These are phyloP conservation scores for Mycena albidolilacea DNA, from an alignment of 768 basidiomycete species.

Conservation along the genomic window DNA sequence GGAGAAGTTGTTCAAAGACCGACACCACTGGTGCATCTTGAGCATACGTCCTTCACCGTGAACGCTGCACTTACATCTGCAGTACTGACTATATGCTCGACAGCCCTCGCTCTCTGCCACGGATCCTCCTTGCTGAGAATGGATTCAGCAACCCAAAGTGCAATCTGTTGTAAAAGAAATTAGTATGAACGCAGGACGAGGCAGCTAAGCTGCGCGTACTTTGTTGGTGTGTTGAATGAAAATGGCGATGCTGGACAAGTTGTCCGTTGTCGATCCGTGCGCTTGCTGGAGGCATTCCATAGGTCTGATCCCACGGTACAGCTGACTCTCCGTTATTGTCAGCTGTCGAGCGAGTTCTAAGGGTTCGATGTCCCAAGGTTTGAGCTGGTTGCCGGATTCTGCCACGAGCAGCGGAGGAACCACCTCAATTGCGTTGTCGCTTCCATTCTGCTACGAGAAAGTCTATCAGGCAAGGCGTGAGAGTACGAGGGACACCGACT, in stretches of 20 bases:
- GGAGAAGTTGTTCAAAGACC: conserved; percentile 92
- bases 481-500: conserved; percentile 62
- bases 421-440: conserved; percentile 68
- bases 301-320: conserved; percentile 91
- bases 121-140: conserved; percentile 88
- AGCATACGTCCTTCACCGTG: conserved; percentile 16
- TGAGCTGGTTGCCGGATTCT: conserved; percentile 78
- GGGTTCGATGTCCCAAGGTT: conserved; percentile 88
- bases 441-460: conserved; percentile 60
- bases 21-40: conserved; percentile 77
- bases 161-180: conserved; percentile 70
- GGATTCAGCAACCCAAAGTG: conserved; percentile 92
- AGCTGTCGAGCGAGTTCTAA: conserved; percentile 93
- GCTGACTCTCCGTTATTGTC: conserved; percentile 89
- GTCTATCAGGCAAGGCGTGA: conserved; percentile 6
- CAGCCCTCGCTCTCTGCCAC: conserved; percentile 80
- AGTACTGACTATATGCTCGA: conserved; percentile 93
- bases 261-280: conserved; percentile 80
- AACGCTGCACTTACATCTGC: conserved; percentile 80
- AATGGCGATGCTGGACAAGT: conserved; percentile 85
- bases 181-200: background rate
- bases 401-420: conserved; percentile 86
- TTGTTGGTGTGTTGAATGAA: conserved; percentile 92
- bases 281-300: conserved; percentile 94
- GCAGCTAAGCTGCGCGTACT: conserved; percentile 56